These are phyloP conservation scores for Pseudoscleropodium purum DNA, from an alignment of 225 moss, liverwort and hornwort species.

Conservation along the genomic window DNA sequence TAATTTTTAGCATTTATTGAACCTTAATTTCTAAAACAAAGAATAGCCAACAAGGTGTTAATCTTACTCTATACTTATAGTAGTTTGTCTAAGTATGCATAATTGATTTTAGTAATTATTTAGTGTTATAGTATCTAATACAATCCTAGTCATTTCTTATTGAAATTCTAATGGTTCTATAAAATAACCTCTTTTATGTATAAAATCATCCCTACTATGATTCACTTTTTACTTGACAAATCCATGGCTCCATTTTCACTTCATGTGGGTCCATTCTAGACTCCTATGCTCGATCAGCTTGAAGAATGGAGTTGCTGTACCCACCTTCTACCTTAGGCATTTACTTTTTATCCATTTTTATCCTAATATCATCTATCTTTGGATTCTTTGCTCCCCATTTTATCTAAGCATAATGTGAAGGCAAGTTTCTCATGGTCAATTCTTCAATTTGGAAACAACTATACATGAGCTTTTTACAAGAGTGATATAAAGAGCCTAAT, in stretches of 20 bases:
- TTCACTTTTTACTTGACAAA: fast-evolving
- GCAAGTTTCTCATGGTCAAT: neutral
- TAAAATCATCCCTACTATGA: neutral
- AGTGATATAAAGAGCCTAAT: neutral
- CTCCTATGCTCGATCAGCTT: fast-evolving
- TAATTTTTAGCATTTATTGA: no score
- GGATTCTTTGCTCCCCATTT: neutral
- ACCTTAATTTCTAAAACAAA: fast-evolving
- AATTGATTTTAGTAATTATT: neutral
- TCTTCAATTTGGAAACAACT: neutral
- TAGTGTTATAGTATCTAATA: neutral
- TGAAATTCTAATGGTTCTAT: neutral
- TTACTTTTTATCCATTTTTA: neutral
- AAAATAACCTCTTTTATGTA: neutral
- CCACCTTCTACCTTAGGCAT: neutral
- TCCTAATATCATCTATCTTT: neutral
- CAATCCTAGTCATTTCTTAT: fast-evolving
- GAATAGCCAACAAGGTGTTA: fast-evolving
- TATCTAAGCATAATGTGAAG: no score
- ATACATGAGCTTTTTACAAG: neutral
- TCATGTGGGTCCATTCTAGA: fast-evolving
- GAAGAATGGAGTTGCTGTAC: neutral
- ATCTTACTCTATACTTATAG: fast-evolving
- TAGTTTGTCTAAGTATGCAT: neutral
- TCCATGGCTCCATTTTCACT: neutral